These are phyloP conservation scores for Colletotrichum sp. DNA, from an alignment of 2,329 filamentous ascomycete genomes.

Conservation along the genomic window DNA sequence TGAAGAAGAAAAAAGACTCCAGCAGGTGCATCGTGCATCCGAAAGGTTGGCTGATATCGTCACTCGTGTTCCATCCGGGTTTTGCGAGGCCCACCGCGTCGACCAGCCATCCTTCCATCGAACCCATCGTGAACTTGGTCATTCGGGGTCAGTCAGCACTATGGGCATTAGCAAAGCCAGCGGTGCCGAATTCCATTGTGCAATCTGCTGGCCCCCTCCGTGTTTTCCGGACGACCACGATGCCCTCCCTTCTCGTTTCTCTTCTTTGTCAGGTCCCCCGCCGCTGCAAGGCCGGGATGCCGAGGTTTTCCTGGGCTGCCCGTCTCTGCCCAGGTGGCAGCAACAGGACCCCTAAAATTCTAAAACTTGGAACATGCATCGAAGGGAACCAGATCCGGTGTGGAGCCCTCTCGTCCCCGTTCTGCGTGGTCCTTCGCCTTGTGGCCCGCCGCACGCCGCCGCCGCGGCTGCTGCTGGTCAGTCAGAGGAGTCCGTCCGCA, in stretches of 20 bases:
- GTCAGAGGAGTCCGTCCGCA: not conserved
- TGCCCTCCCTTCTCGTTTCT: not conserved
- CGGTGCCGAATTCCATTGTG: too few species aligned
- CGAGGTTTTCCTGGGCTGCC: not conserved
- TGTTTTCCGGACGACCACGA: not conserved
- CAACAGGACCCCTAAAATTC: constrained; percentile 14
- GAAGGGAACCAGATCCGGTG: constrained; percentile 3
- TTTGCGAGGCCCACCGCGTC: constrained; percentile 9
- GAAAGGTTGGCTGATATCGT: constrained; percentile 5
- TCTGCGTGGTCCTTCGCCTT: not conserved
- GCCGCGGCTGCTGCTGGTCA: not conserved
- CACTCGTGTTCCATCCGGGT: constrained; percentile 14
- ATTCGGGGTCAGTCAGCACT: not conserved
- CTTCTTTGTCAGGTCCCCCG: not conserved
- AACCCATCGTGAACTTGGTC: not conserved
- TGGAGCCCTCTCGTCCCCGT: not conserved
- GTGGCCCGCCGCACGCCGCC: not conserved
- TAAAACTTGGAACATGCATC: constrained; percentile 18
- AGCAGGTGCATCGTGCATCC: not conserved
- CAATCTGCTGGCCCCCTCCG: not conserved
- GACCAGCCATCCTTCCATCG: constrained; percentile 4
- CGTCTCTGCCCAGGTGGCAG: not conserved
- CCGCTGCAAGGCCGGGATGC: not conserved
- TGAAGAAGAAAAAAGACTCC: not conserved
- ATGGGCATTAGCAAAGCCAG: not conserved